Evolutionary conservation across 495 filamentous ascomycete genomes (phyloP).

Genomic region (Daldinia caldariorum): DNA sequence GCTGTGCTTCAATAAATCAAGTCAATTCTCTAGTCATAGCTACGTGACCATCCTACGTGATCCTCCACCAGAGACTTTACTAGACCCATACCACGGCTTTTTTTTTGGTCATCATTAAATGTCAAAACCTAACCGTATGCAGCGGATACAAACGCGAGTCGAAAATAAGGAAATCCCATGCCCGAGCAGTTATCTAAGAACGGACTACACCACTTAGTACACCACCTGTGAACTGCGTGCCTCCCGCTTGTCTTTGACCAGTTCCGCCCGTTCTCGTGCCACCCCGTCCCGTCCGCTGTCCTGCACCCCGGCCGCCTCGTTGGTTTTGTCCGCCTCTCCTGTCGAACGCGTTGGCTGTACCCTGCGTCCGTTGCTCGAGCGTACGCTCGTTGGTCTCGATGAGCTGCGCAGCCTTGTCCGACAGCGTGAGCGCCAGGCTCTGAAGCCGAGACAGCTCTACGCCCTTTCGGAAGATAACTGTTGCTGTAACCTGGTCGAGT

Average conservation of each 20-base stretch:
- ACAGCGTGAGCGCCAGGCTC: constrained; percentile 90
- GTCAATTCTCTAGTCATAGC: constrained; percentile 36
- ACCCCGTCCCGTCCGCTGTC: constrained; percentile 73
- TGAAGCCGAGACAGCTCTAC: constrained; percentile 96
- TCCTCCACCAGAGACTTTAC: constrained; percentile 20
- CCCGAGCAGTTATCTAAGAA: constrained; percentile 49
- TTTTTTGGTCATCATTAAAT: constrained; percentile 34
- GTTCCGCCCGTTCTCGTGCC: constrained; percentile 65
- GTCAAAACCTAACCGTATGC: constrained; percentile 45
- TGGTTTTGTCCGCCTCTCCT: constrained; percentile 80
- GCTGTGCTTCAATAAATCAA: background rate
- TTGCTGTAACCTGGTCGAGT: constrained; percentile 95
- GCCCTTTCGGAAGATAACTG: constrained; percentile 99
- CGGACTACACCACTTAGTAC: constrained; percentile 65
- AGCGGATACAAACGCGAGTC: constrained; percentile 44
- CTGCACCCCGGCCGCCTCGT: constrained; percentile 76
- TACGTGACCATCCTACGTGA: constrained; percentile 24
- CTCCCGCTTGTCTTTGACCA: constrained; percentile 64
- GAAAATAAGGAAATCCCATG: constrained; percentile 18
- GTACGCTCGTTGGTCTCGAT: constrained; percentile 98
- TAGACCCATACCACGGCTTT: constrained; percentile 28
- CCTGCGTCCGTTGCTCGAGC: constrained; percentile 94
- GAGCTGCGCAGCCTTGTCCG: constrained; percentile 93
- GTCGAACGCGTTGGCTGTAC: constrained; percentile 94
- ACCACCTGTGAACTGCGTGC: constrained; percentile 67